Percentiles rank a stretch among this genome's conserved stretches.
Conservation (phyloP, 2,329 filamentous ascomycete species). For the Arthrobotrys conoides region DNA sequence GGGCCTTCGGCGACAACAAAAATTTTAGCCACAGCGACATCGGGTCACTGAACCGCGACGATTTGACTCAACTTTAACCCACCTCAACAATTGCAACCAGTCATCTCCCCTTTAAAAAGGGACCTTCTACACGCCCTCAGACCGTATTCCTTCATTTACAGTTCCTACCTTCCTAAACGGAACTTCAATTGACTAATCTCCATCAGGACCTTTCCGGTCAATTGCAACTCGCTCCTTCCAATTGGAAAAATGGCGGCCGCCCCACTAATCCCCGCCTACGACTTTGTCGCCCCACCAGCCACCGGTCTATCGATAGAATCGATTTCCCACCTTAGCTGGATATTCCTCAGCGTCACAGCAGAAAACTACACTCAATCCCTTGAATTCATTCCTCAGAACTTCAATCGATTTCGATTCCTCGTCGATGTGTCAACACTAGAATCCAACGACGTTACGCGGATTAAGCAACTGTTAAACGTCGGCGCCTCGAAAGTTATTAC, state of each 20-base stretch:
- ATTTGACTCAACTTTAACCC: slow-evolving; percentile 34
- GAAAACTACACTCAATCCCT: slow-evolving; percentile 70
- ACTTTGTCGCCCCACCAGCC: slow-evolving; percentile 68
- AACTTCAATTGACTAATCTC: slow-evolving; percentile 30
- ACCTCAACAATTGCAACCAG: neutral
- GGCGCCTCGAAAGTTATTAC: slow-evolving; percentile 90
- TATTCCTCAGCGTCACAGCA: slow-evolving; percentile 72
- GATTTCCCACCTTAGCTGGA: slow-evolving; percentile 74
- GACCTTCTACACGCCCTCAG: neutral
- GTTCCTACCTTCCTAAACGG: slow-evolving; percentile 6
- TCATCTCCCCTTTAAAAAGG: slow-evolving; percentile 21
- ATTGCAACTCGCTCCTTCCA: slow-evolving; percentile 2
- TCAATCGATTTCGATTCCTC: slow-evolving; percentile 75
- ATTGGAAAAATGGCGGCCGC: slow-evolving; percentile 65
- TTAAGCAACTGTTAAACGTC: slow-evolving; percentile 84
- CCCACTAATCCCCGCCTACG: slow-evolving; percentile 70
- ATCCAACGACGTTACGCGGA: slow-evolving; percentile 76
- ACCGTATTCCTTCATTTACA: slow-evolving; percentile 8
- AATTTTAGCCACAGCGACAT: slow-evolving; percentile 58
- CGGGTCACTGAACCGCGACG: slow-evolving; percentile 45
- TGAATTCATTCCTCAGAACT: slow-evolving; percentile 72
- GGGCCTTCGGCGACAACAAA: slow-evolving; percentile 59
- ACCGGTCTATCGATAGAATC: slow-evolving; percentile 71
- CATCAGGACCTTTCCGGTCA: slow-evolving; percentile 1
- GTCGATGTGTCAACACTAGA: slow-evolving; percentile 81